A percentile compares a stretch with the other conserved stretches of the same genome.
Conservation (phyloP, 2,329 filamentous ascomycete genomes). For the Akanthomyces lecanii region DNA sequence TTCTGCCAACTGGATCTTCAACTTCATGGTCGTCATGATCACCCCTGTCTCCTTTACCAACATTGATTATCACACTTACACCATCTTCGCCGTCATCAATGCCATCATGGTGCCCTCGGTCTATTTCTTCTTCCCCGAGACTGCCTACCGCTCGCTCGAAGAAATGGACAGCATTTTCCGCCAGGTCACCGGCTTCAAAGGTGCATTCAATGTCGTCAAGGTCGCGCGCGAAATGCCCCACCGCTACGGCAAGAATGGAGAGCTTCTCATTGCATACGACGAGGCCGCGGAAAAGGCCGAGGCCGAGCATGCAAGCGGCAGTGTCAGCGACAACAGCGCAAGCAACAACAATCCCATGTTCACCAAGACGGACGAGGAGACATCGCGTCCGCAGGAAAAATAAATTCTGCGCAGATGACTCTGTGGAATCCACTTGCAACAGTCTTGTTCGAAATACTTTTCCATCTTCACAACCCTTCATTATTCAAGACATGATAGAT, state of each 20-base stretch:
- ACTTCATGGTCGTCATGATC: conserved; percentile 61
- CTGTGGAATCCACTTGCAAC: background rate
- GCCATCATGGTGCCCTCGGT: conserved; percentile 53
- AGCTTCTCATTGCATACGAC: conserved; percentile 47
- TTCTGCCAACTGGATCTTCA: conserved; percentile 58
- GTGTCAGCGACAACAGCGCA: conserved; percentile 25
- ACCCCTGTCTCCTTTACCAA: conserved; percentile 55
- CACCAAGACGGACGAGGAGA: conserved; percentile 32
- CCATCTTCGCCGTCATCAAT: conserved; percentile 64
- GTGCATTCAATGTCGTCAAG: conserved; percentile 34
- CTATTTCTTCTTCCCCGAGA: conserved; percentile 63
- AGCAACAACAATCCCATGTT: conserved; percentile 28
- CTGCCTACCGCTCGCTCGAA: conserved; percentile 58
- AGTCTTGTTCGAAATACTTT: background rate
- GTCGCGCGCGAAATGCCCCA: conserved; percentile 45
- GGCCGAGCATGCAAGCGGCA: conserved; percentile 27
- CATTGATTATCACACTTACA: conserved; percentile 58
- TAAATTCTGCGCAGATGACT: conserved; percentile 6
- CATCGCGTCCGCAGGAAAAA: conserved; percentile 23
- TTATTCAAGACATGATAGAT: conserved; percentile 11
- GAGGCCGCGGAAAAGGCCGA: conserved; percentile 25
- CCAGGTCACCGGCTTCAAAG: conserved; percentile 44
- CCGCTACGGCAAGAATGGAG: conserved; percentile 56
- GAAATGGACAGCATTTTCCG: conserved; percentile 64
- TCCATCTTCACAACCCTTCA: background rate